Evolutionary conservation across 108 stramenopile species (phyloP), one percentile per base, ranked within the genome.

Genomic region (Schizochytrium sp.): DNA sequence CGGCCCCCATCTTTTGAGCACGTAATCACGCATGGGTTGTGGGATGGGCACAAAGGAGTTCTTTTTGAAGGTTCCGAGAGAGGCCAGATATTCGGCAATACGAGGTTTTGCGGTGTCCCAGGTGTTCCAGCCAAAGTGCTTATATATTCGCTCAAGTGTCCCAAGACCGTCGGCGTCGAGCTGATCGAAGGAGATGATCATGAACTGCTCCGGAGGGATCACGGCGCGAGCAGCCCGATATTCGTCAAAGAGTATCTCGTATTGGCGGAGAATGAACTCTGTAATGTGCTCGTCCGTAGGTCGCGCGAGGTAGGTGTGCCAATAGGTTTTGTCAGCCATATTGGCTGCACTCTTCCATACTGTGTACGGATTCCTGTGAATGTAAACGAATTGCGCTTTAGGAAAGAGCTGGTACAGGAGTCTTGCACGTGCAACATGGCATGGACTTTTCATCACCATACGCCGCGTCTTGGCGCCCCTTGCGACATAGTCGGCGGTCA

Each of bases 311-410:
- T 87, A 87, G 14, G 58, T 58, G 43, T 87, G 41, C 87, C 87
- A 87, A 58, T 87, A 87, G 28, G 87, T 87, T 10, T 12, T 87
- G 58, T 87, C 87, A 5, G 87, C 87, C 87, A 87, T 87, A 58
- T 87, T 12, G 16, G 87, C 87, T 12, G 87, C 87, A 58, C 57
- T 58, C 28, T 58, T 57, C 57, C 55, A 87, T 12, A 87, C 87
- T 44, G 25, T 43, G 57, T 29, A 87, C 6, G 87, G 87, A 58
- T 87, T 28, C 8, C 87, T 29, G 58, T 87, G 87, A 43, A 87
- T 58, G n/a, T 87, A 87, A 6, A 87, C 43, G 58, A 87, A 87
- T 5, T 58, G 87, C 57, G 87, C 87, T 16, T 87, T n/a, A n/a
- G 87, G 87, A 55, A 58, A 87, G 18, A 87, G 55, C 58, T 87